phyloP scores from a whole-genome alignment of 2,329 filamentous ascomycete genomes.

The Pseudogymnoascus sp. region DNA sequence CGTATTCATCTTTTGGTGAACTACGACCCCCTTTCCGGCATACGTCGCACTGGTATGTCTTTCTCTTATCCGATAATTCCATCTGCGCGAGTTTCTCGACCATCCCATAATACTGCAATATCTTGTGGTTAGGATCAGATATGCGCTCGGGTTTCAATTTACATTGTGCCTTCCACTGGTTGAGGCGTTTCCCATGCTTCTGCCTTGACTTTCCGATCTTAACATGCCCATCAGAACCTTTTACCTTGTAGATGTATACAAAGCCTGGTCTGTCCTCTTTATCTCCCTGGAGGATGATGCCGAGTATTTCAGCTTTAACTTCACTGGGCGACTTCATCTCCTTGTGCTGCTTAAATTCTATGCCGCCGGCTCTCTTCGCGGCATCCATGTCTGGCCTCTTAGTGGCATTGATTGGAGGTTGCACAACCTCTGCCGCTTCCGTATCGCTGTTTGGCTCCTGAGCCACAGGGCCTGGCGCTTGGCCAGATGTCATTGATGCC shows the following conservation, averaged over 20 bases:
- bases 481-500: not conserved
- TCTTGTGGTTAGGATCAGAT: constrained; percentile 5
- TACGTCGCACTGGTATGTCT: constrained; percentile 4
- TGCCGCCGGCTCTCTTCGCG: not conserved
- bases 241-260: constrained; percentile 12
- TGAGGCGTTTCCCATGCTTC: not conserved
- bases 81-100: constrained; percentile 12
- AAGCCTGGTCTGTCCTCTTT: not conserved
- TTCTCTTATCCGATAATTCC: constrained; percentile 7
- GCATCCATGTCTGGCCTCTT: not conserved
- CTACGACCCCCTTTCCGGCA: too few species aligned
- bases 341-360: not conserved
- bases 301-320: not conserved
- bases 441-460: not conserved
- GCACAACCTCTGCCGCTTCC: not conserved
- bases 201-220: constrained; percentile 14
- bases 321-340: not conserved
- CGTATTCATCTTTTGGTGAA: too few species aligned
- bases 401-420: not conserved
- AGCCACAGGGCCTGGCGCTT: not conserved
- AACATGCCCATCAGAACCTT: not conserved
- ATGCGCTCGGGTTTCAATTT: not conserved
- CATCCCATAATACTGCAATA: constrained; percentile 8
- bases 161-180: not conserved
- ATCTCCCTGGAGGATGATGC: not conserved